Conservation (phyloP, 1,284 basidiomycete genomes). For the Ceratobasidium sp. region DNA sequence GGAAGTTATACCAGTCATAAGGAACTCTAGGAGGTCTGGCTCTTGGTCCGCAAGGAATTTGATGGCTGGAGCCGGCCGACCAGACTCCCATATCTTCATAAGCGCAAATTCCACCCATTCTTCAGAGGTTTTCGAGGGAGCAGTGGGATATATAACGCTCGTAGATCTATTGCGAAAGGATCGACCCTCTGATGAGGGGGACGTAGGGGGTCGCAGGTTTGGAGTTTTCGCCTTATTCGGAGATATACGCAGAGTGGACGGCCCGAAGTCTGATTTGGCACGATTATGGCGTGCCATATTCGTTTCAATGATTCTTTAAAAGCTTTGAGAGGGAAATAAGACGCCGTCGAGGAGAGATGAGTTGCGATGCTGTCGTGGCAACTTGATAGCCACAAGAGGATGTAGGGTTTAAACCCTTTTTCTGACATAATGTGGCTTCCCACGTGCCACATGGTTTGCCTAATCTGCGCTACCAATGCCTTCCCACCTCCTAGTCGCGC, state of each 20-base stretch:
- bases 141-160: background rate
- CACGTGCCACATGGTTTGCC: too few species aligned
- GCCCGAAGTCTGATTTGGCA: background rate
- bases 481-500: too few species aligned
- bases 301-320: too few species aligned
- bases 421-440: too few species aligned
- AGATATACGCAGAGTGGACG: background rate
- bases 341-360: background rate
- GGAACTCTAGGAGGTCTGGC: background rate
- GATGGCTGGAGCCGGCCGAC: background rate
- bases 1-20: background rate
- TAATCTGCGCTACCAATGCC: too few species aligned
- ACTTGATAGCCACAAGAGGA: background rate
- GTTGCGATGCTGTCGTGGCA: background rate
- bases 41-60: background rate
- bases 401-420: too few species aligned
- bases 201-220: background rate
- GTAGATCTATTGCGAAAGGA: background rate
- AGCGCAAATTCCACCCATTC: slow-evolving; percentile 62
- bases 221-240: background rate
- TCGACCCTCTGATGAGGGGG: background rate
- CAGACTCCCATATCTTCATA: background rate
- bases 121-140: slow-evolving; percentile 57
- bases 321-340: too few species aligned
- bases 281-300: background rate